Evolutionary conservation across 768 basidiomycete genomes (phyloP).

Genomic region (Psilocybe tampanensis): DNA sequence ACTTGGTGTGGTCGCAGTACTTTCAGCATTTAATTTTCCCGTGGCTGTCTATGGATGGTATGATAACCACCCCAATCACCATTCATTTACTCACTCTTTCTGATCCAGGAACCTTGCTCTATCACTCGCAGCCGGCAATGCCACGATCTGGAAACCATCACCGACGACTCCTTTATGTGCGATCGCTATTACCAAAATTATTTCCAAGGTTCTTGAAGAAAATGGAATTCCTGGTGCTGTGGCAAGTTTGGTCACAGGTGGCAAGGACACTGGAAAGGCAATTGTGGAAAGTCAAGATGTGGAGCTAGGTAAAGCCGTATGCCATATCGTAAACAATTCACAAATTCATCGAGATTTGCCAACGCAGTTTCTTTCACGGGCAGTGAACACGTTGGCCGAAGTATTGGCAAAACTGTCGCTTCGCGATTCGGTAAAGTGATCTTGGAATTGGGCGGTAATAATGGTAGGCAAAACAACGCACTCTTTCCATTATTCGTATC

Average conservation of each 20-base stretch:
- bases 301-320: constrained; percentile 62
- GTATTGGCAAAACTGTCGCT: constrained; percentile 87
- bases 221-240: constrained; percentile 87
- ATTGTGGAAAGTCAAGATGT: constrained; percentile 75
- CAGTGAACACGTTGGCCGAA: constrained; percentile 83
- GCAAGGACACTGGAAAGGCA: constrained; percentile 76
- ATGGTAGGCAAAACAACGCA: constrained; percentile 56
- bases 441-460: constrained; percentile 94
- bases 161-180: constrained; percentile 86
- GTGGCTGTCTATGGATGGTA: constrained; percentile 92
- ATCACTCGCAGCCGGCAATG: constrained; percentile 88
- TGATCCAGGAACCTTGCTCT: constrained; percentile 82
- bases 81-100: constrained; percentile 8
- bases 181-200: constrained; percentile 88
- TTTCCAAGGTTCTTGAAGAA: constrained; percentile 76
- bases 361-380: constrained; percentile 90
- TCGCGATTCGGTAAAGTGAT: constrained; percentile 88
- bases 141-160: constrained; percentile 95
- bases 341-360: constrained; percentile 10
- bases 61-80: constrained; percentile 13
- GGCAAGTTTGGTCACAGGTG: constrained; percentile 83
- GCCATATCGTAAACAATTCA: neutral
- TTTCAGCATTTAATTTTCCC: constrained; percentile 97
- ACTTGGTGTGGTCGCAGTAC: constrained; percentile 66
- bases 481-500: constrained; percentile 8